phyloP scores from a whole-genome alignment of 2,329 filamentous ascomycete genomes.

The Xylariales sp. region DNA sequence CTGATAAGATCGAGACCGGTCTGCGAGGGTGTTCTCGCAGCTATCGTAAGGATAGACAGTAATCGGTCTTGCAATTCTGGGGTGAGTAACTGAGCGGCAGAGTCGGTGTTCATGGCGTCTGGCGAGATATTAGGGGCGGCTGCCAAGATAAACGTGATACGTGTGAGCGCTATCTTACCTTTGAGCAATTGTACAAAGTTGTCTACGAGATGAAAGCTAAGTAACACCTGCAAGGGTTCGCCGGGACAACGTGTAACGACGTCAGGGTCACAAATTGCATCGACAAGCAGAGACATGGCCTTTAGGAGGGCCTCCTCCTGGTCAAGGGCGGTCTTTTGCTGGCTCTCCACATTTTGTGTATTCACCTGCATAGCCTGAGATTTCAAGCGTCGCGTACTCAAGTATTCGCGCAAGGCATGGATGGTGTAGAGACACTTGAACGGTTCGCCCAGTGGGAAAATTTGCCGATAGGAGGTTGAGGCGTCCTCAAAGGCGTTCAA shows the following conservation, averaged over 20 bases:
- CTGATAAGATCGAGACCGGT: constrained; percentile 27
- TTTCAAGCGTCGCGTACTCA: constrained; percentile 37
- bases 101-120: constrained; percentile 20
- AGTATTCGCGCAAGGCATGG: constrained; percentile 59
- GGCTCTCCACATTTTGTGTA: constrained; percentile 16
- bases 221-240: constrained; percentile 40
- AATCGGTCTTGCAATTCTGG: constrained; percentile 19
- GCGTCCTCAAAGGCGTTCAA: constrained; percentile 53
- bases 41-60: constrained; percentile 17
- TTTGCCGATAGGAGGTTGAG: constrained; percentile 47
- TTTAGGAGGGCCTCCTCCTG: constrained; percentile 34
- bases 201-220: constrained; percentile 52
- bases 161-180: constrained; percentile 32
- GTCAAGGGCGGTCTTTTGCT: constrained; percentile 18
- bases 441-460: constrained; percentile 66
- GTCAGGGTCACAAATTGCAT: constrained; percentile 55
- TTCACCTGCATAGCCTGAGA: constrained; percentile 21
- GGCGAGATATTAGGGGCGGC: constrained; percentile 1
- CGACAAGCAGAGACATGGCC: constrained; percentile 50
- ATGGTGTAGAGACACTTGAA: constrained; percentile 72
- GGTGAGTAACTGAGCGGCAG: constrained; percentile 18
- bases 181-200: constrained; percentile 51
- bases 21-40: constrained; percentile 17
- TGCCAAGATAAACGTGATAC: constrained; percentile 19
- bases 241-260: constrained; percentile 42